Evolutionary conservation across 768 basidiomycete species (phyloP), one percentile per base, ranked within the genome.

Genomic region (Chalciporus chontae): DNA sequence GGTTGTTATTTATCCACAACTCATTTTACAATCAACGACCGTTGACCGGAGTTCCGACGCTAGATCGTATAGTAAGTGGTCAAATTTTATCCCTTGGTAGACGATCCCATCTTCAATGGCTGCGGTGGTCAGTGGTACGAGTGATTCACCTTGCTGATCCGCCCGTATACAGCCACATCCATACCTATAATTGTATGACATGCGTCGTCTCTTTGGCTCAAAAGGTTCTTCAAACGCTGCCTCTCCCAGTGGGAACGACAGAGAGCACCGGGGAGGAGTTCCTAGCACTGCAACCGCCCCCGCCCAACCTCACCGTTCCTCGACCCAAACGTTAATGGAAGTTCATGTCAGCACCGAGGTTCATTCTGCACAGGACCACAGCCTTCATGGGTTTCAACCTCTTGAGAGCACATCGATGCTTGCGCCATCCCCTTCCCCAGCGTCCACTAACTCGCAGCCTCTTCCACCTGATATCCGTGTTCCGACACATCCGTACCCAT

Each of bases 381-480:
- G 42, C n/a, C 26, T 47, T 26, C 48, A 48, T 27, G 48, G 45
- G 32, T 57, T 54, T 42, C 52, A 52, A 26, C 58, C 61, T 15
- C 44, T 68, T 19, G 17, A 40, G 18, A 62, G 62, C 38, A 62
- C 62, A 19, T 45, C 62, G 15, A 38, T 38, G 14, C 44, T 45
- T 34, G 43, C 42, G 13, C 45, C 47, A 43, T 39, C 58, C n/a
- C 47, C 57, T 19, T 59, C 68, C 7, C 51, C 64, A 11, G 46
- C 60, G 13, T 67, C 62, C 1, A 47, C 52, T 23, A 51, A 49
- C 18, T 40, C 52, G 10, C 52, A 32, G 15, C 57, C 62, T 8
- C 58, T 67, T 50, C 68, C 68, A 29, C 58, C 66, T 19, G 66
- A 68, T 44, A 66, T 68, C 44, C 64, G 54, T 26, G 66, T 66